These are phyloP conservation scores for Spatholobus suberectus DNA, from an alignment of 306 rosid species.

Conservation along the genomic window DNA sequence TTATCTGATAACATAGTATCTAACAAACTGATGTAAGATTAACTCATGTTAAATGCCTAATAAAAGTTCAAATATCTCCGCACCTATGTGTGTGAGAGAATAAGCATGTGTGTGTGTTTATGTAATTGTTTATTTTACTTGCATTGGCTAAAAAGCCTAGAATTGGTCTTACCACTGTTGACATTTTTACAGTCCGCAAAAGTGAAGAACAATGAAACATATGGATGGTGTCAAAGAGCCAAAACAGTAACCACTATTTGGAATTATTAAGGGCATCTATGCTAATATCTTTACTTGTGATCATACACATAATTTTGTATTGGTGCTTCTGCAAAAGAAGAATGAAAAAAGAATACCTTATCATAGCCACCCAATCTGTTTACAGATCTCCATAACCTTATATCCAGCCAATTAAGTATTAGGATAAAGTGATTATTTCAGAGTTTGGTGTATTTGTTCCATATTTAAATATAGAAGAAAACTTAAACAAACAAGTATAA, in stretches of 20 bases:
- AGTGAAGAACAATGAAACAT: slow-evolving; percentile 9
- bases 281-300: background rate
- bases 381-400: slow-evolving; percentile 96
- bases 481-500: slow-evolving; percentile 33
- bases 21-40: background rate
- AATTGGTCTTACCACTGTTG: background rate
- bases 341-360: slow-evolving; percentile 62
- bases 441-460: slow-evolving; percentile 8
- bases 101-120: background rate
- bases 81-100: background rate
- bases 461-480: slow-evolving; percentile 15
- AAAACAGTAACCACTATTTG: slow-evolving; percentile 17
- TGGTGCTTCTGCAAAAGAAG: background rate
- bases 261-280: slow-evolving; percentile 13
- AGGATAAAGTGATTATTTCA: slow-evolving; percentile 32
- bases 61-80: background rate
- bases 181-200: background rate
- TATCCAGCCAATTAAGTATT: slow-evolving; percentile 48
- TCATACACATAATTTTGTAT: background rate
- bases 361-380: slow-evolving; percentile 97
- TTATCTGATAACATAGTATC: background rate
- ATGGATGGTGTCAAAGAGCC: background rate
- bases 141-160: slow-evolving; percentile 6
- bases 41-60: background rate
- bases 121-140: background rate